phyloP scores from a whole-genome alignment of 352 stramenopile species.

The Pythium dissimile region DNA sequence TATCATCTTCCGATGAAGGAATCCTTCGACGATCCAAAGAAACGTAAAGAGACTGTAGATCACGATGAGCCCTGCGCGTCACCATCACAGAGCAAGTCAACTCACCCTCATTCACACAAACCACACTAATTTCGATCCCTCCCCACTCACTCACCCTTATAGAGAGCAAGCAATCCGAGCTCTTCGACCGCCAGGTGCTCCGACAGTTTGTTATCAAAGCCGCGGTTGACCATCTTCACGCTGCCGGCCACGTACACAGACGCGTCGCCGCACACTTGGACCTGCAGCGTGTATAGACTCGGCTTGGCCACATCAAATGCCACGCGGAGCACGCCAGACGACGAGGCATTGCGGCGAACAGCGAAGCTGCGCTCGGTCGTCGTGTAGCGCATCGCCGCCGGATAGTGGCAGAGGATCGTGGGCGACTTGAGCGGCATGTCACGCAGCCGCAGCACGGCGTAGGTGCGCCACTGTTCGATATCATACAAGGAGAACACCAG shows the following conservation, averaged over 20 bases:
- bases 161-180: conserved; percentile 51
- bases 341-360: neutral
- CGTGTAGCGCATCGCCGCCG: conserved; percentile 41
- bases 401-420: conserved; percentile 59
- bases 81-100: neutral
- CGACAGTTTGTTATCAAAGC: conserved; percentile 43
- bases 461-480: conserved; percentile 56
- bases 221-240: conserved; percentile 54
- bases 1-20: conserved; percentile 32
- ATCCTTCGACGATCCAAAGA: conserved; percentile 50
- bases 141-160: conserved; percentile 31
- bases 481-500: conserved; percentile 62
- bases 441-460: conserved; percentile 51
- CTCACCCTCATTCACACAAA: no score
- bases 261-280: conserved; percentile 48
- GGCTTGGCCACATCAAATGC: conserved; percentile 37
- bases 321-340: neutral
- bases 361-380: conserved; percentile 23
- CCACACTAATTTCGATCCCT: neutral
- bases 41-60: conserved; percentile 37
- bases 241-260: conserved; percentile 45
- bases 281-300: conserved; percentile 60
- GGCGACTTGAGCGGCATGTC: conserved; percentile 55
- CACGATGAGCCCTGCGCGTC: conserved; percentile 38
- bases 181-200: conserved; percentile 66